Conservation (phyloP, 1,139 yeast genomes). For the Scheffersomyces parashehatae region DNA sequence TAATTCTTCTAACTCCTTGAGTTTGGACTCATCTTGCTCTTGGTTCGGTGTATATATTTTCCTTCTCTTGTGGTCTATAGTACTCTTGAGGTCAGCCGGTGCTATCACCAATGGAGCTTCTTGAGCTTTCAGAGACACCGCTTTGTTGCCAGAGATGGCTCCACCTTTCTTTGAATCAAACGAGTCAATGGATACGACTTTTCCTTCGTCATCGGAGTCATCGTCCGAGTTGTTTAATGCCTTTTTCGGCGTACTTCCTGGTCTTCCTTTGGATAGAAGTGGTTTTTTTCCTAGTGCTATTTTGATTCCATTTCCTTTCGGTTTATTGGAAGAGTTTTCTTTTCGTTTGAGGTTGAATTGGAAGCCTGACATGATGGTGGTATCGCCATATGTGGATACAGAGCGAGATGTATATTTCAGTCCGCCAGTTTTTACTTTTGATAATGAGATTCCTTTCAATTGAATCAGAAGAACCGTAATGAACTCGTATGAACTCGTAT, state of each 20-base stretch:
- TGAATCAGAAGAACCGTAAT: not conserved
- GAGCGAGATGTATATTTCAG: no score
- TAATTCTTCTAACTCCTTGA: constrained; percentile 8
- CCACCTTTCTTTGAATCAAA: constrained; percentile 17
- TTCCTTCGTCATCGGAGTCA: constrained; percentile 21
- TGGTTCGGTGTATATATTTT: constrained; percentile 7
- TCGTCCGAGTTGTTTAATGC: constrained; percentile 8
- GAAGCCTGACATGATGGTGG: constrained; percentile 15
- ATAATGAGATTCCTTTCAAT: not conserved
- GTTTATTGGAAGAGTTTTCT: not conserved
- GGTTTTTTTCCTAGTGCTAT: no score
- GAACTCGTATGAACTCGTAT: constrained; percentile 1
- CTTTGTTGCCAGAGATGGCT: constrained; percentile 20
- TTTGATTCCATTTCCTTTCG: no score
- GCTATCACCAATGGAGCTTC: constrained; percentile 16
- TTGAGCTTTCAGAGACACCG: constrained; percentile 11
- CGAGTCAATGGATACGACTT: constrained; percentile 7
- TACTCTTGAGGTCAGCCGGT: constrained; percentile 14
- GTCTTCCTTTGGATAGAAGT: not conserved
- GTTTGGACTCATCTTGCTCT: constrained; percentile 8
- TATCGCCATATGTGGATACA: no score
- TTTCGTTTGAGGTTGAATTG: constrained; percentile 25
- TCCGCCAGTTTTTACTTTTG: no score
- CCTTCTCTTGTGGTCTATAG: constrained; percentile 3
- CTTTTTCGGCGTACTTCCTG: not conserved